Evolutionary conservation across 257 asterid genomes (phyloP).

Genomic region (Striga asiatica): DNA sequence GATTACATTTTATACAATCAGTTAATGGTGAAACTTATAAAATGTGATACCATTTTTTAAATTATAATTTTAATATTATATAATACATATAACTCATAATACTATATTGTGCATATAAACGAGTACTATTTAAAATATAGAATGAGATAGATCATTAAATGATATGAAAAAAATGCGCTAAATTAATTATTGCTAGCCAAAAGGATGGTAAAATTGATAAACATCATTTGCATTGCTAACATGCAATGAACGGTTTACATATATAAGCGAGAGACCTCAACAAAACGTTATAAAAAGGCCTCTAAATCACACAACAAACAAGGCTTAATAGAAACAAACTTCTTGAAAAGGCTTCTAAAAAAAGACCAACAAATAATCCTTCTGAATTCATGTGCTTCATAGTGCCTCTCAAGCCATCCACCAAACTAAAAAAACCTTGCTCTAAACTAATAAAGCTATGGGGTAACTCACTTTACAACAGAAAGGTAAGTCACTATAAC

Average conservation of each 20-base stretch:
- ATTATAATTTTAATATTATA: too few relatives aligned
- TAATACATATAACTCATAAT: too few relatives aligned
- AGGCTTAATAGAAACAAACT: too few relatives aligned
- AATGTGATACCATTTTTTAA: too few relatives aligned
- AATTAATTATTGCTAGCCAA: too few relatives aligned
- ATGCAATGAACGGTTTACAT: too few relatives aligned
- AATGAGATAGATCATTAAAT: too few relatives aligned
- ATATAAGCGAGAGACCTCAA: neutral
- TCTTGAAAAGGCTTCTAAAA: conserved; percentile 16
- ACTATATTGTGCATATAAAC: too few relatives aligned
- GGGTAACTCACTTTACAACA: conserved; percentile 17
- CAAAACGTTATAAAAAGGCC: neutral
- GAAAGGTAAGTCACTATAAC: conserved; percentile 21
- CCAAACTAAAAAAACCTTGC: conserved; percentile 1
- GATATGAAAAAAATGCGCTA: neutral
- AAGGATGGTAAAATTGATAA: too few relatives aligned
- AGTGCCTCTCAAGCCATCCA: conserved; percentile 7
- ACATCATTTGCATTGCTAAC: neutral
- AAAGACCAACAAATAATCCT: conserved; percentile 10
- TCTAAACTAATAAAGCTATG: conserved; percentile 13
- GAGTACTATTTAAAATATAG: too few relatives aligned
- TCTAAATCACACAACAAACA: conserved; percentile 29
- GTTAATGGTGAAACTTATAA: too few relatives aligned
- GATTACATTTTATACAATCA: too few relatives aligned
- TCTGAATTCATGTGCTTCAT: conserved; percentile 7